Base-by-base conservation (phyloP, 1,139 yeast species). In the Candida sojae region DNA sequence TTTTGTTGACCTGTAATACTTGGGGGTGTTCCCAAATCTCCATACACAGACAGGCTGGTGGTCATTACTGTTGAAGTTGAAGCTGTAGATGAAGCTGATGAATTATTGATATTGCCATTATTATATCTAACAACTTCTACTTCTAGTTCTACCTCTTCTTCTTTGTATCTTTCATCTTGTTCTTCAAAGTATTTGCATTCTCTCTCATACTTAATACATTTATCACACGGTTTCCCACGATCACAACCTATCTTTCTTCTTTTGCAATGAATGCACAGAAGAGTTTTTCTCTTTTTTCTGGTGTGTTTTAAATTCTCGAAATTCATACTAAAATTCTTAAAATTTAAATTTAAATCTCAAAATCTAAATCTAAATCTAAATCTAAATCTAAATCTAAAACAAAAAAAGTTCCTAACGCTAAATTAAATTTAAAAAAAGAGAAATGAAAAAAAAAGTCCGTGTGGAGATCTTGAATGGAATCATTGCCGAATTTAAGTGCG, bases 191-290 rank as follows among this genome's bases (percentile, higher is more conserved):
- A 71, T 9, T 58, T 63, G 56, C 77, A 73, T 5, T 57, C 47
- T 17, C 61, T 62, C 34, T 57, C 58, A 42, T 62, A 55, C 41
- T 60, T 62, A 10, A 56, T 48, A 53, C 77, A 72, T 1, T 71
- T 67, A 2, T 61, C 48, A 53, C 72, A 67, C 0, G 71, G 71
- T 8, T 47, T 52, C 1, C 57, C 61, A 42, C 67, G 54, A 47
- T 67, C 63, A 53, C 72, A 68, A 42, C 68, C 71, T 13, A 73
- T 71, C 50, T 74, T 75, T 49, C 77, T 57, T 55, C 61, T 59
- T 46, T 74, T 68, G 52, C 80, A 75, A 41, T 66, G 67, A 21
- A 66, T 57, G 48, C 80, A 75, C 41, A 38, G 41, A 17, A 38
- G 33, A n/a, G 33, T 29, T 12, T 38, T 38, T 8, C 41, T 12